Evolutionary conservation across 768 basidiomycete genomes (phyloP), one percentile per base, ranked within the genome.

Genomic region (Infundibulicybe gibba): DNA sequence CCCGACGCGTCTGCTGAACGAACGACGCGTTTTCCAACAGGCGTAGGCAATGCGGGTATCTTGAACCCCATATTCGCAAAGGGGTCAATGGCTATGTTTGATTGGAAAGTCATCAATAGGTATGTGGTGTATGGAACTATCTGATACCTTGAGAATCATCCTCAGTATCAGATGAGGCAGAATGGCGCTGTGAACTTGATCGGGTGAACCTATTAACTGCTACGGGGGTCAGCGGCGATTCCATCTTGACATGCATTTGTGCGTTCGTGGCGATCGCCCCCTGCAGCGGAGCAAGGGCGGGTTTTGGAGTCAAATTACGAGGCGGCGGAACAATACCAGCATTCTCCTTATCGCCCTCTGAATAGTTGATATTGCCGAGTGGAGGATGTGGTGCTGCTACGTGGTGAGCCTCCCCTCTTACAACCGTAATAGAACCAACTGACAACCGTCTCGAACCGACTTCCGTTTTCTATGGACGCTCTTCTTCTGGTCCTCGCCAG

Each of bases 111-210:
- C 6, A 16, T 31, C 34, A 32, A 5, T 20, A 10, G 41, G 20
- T 40, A 3, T 5, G 14, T 34, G 34, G 25, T 3, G 10, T 2
- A 39, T 11, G 10, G 20, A 19, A 17, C 14, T 12, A 4, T n/a
- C 16, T 2, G 30, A 21, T 44, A 68, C 70, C 64, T 65, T 70
- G 66, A 3, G 69, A 68, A 40, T 70, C 70, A 17, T 69, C 69
- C 48, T 74, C 69, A 16, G 69, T 69, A 14, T 70, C 68, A 19
- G 69, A 69, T 6, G 68, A 66, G 34, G 43, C 41, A 50, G 49
- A 9, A 57, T 49, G 31, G 49, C 49, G 44, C 49, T 30, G 48
- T 53, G 45, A 46, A 49, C 44, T 31, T 43, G 35, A 34, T 51
- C 34, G 46, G 21, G 40, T 6, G 35, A 38, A 47, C 51, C 21